A percentile compares a stretch with the other conserved stretches of the same genome.
phyloP scores from a whole-genome alignment of 2,329 filamentous ascomycete species.

The Capronia epimyces region DNA sequence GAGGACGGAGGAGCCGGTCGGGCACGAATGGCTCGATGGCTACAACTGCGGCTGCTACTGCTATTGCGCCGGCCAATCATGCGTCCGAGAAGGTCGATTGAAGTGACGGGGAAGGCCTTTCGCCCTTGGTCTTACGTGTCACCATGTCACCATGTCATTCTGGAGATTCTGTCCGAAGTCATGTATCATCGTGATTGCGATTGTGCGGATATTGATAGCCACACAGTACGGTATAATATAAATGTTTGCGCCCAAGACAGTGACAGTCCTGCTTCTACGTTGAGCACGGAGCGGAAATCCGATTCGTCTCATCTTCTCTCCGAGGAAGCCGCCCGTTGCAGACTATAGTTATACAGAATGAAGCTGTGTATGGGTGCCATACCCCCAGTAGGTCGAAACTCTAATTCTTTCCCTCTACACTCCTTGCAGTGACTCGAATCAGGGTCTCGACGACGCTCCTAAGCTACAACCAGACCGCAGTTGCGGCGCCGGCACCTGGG shows the following conservation, averaged over 20 bases:
- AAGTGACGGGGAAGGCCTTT: neutral
- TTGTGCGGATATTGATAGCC: neutral
- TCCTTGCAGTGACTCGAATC: too few relatives aligned
- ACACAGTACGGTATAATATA: neutral
- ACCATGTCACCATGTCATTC: too few relatives aligned
- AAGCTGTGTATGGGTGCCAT: too few relatives aligned
- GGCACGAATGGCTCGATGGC: constrained; percentile 12
- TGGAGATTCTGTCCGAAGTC: neutral
- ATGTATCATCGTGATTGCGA: neutral
- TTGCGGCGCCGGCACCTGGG: constrained; percentile 25
- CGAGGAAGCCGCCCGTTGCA: too few relatives aligned
- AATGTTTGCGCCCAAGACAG: too few relatives aligned
- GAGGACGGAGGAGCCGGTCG: constrained; percentile 8
- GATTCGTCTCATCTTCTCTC: too few relatives aligned
- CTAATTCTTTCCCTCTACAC: too few relatives aligned
- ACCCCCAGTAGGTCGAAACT: too few relatives aligned
- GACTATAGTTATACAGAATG: too few relatives aligned
- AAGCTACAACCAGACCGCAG: constrained; percentile 27
- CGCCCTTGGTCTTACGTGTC: neutral
- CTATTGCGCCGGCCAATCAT: neutral
- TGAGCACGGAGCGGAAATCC: too few relatives aligned
- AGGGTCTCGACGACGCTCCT: neutral
- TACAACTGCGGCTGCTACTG: neutral
- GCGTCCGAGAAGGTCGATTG: neutral
- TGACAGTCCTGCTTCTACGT: too few relatives aligned